These are phyloP conservation scores for Aspergillus bertholletiae DNA, from an alignment of 495 filamentous ascomycete species.

Conservation along the genomic window DNA sequence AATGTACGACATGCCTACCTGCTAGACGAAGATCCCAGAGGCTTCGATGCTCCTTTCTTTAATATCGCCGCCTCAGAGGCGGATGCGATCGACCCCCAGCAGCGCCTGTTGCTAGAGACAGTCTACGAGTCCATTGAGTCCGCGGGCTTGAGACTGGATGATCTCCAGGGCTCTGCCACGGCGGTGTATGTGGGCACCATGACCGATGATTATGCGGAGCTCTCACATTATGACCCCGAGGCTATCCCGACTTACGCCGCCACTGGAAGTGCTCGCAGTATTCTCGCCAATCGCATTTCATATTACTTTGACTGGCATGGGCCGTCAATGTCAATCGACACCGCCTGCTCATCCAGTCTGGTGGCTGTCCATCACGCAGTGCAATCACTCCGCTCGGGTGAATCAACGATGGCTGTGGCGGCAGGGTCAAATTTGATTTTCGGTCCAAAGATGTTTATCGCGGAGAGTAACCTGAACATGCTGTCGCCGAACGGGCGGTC, in stretches of 20 bases:
- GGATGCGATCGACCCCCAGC: too few species aligned
- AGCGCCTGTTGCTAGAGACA: slow-evolving; percentile 50
- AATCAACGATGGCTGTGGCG: slow-evolving; percentile 25
- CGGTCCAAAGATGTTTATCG: slow-evolving; percentile 5
- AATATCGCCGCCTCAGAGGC: too few species aligned
- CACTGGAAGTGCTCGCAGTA: slow-evolving; percentile 16
- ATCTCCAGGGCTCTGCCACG: slow-evolving; percentile 32
- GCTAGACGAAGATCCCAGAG: too few species aligned
- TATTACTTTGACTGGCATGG: slow-evolving; percentile 31
- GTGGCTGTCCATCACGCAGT: slow-evolving; percentile 42
- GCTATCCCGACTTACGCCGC: slow-evolving; percentile 39
- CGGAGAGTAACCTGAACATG: not conserved
- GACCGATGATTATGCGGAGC: slow-evolving; percentile 36
- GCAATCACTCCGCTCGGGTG: slow-evolving; percentile 29
- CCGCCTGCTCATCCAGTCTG: slow-evolving; percentile 43
- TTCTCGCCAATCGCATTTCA: slow-evolving; percentile 27
- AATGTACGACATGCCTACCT: too few species aligned
- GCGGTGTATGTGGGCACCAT: slow-evolving; percentile 24
- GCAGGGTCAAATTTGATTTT: slow-evolving; percentile 22
- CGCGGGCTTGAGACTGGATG: slow-evolving; percentile 30
- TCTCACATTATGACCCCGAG: slow-evolving; percentile 32
- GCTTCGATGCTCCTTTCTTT: too few species aligned
- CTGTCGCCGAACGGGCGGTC: slow-evolving; percentile 16
- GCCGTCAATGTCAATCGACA: slow-evolving; percentile 32
- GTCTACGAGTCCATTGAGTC: slow-evolving; percentile 55